Percentiles rank a stretch among this genome's conserved stretches.
Evolutionary conservation across 2,329 filamentous ascomycete species (phyloP).

Genomic region (Fusarium tupiense): DNA sequence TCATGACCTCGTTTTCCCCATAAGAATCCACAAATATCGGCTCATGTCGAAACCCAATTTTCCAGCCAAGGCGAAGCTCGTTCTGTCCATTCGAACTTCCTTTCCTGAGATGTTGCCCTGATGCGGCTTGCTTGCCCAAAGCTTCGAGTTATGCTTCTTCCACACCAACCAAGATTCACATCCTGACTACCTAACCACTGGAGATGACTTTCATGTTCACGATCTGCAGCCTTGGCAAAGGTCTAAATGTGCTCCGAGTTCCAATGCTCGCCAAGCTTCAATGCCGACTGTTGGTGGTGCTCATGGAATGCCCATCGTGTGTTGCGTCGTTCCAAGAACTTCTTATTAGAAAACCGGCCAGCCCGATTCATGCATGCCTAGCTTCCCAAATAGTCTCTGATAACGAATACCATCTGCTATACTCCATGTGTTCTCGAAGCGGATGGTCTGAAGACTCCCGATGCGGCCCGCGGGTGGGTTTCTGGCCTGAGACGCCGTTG

Average conservation of each 20-base stretch:
- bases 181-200: not conserved
- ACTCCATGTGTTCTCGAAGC: not conserved
- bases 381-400: not conserved
- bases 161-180: not conserved
- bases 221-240: not conserved
- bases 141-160: not conserved
- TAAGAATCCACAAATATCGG: not conserved
- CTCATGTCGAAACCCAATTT: not conserved
- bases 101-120: not conserved
- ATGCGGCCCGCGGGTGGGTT: not conserved
- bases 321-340: not conserved
- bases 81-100: not conserved
- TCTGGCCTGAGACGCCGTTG: constrained; percentile 7
- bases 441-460: not conserved
- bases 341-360: too few relatives aligned
- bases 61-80: not conserved
- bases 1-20: not conserved
- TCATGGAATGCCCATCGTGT: not conserved
- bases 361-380: not conserved
- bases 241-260: not conserved
- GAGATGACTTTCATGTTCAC: not conserved
- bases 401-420: not conserved
- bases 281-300: not conserved
- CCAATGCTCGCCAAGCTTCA: not conserved
- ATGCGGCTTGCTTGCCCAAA: not conserved